Percentiles rank a stretch among this genome's conserved stretches.
These are phyloP conservation scores for Quercus wislizeni DNA, from an alignment of 306 rosid genomes.

Conservation along the genomic window DNA sequence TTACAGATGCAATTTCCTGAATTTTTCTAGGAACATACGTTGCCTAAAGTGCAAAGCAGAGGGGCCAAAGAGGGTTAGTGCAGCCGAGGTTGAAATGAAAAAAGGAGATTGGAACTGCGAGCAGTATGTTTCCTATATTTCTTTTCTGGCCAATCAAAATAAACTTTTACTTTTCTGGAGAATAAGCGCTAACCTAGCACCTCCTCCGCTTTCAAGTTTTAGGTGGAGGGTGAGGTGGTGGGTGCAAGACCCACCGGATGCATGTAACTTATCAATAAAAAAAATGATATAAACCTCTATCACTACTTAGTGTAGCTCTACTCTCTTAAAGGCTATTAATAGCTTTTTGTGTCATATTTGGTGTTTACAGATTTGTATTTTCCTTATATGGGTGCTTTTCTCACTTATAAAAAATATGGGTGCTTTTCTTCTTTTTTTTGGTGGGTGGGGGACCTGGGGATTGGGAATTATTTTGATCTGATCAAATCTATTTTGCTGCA, in stretches of 20 bases:
- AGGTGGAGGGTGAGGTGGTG: too few species aligned
- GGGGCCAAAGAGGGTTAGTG: conserved; percentile 43
- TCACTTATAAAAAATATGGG: too few species aligned
- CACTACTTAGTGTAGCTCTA: background rate
- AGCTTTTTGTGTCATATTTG: background rate
- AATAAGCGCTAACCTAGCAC: too few species aligned
- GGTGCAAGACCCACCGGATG: too few species aligned
- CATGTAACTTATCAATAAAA: too few species aligned
- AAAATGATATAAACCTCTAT: too few species aligned
- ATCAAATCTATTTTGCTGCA: background rate
- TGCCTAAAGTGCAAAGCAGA: conserved; percentile 73
- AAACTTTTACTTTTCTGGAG: background rate
- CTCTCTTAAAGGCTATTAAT: background rate
- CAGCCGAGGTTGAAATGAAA: conserved; percentile 49
- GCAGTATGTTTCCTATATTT: conserved; percentile 41
- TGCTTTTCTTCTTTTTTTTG: background rate
- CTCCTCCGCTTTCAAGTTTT: too few species aligned
- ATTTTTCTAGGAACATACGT: conserved; percentile 60
- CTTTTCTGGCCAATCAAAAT: background rate
- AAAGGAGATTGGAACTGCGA: conserved; percentile 91
- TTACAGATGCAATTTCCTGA: conserved; percentile 79
- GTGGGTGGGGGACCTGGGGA: too few species aligned
- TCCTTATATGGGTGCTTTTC: background rate
- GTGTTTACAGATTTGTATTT: background rate
- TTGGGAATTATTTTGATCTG: background rate